phyloP scores from a whole-genome alignment of 2,329 filamentous ascomycete species.

The Setomelanomma holmii region DNA sequence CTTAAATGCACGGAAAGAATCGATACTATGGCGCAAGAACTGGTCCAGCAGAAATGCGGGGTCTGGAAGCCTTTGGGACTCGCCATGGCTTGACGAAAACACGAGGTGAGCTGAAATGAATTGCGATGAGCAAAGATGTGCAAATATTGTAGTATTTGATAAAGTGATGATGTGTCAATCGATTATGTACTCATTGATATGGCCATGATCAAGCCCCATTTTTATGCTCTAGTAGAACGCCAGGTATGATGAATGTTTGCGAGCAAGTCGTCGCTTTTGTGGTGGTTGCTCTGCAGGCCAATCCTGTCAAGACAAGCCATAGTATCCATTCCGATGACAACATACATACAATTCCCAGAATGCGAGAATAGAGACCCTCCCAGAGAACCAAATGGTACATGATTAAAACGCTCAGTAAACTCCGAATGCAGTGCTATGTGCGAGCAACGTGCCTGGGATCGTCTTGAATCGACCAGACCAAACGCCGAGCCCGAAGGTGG shows the following conservation, averaged over 20 bases:
- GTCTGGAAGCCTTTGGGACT: neutral
- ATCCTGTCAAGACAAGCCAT: neutral
- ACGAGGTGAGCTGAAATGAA: neutral
- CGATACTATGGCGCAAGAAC: neutral
- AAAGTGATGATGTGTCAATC: neutral
- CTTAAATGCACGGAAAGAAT: neutral
- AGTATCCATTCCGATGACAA: neutral
- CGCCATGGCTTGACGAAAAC: neutral
- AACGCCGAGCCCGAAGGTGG: constrained; percentile 27
- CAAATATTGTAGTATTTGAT: neutral
- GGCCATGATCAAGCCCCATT: neutral
- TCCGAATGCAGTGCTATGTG: constrained; percentile 26
- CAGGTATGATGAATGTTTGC: neutral
- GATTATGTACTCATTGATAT: neutral
- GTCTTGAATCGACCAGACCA: constrained; percentile 14
- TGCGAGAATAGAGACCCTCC: constrained; percentile 18
- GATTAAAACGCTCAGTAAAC: constrained; percentile 32
- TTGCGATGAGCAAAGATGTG: neutral
- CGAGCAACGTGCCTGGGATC: constrained; percentile 16
- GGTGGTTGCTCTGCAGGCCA: neutral
- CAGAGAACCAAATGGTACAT: constrained; percentile 28
- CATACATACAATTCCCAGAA: constrained; percentile 7
- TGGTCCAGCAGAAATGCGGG: neutral
- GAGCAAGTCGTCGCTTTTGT: neutral
- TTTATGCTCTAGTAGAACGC: neutral